Evolutionary conservation across 169 alveolate species (phyloP).

Genomic region (Eimeria acervulina): DNA sequence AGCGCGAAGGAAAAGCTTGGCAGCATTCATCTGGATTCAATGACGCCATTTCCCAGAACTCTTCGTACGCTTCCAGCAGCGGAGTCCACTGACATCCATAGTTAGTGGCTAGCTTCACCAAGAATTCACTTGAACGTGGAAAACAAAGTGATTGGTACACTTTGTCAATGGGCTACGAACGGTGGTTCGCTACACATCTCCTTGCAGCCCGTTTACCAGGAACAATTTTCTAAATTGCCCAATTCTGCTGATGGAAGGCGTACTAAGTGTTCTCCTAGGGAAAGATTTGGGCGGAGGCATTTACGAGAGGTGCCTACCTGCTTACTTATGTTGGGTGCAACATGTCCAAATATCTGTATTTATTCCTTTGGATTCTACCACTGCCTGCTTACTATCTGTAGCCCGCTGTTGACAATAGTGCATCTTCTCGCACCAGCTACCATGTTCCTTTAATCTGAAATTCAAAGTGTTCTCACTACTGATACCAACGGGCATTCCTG

Average conservation of each 20-base stretch:
- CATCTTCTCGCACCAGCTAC: background rate
- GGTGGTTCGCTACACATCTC: background rate
- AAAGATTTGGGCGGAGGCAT: background rate
- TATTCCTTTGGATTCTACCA: background rate
- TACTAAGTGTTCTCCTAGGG: background rate
- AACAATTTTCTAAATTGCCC: background rate
- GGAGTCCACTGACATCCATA: slow-evolving; percentile 13
- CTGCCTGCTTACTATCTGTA: background rate
- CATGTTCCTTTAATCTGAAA: background rate
- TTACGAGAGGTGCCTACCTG: background rate
- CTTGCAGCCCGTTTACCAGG: background rate
- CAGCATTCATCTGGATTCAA: slow-evolving; percentile 1
- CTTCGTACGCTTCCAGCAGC: slow-evolving; percentile 25
- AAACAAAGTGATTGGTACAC: background rate
- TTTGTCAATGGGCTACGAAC: background rate
- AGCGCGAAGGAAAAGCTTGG: slow-evolving; percentile 46
- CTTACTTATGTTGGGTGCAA: background rate
- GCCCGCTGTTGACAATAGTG: background rate
- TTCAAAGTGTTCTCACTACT: background rate
- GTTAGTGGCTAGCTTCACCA: background rate
- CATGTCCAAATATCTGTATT: background rate
- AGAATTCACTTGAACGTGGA: background rate
- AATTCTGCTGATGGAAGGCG: background rate
- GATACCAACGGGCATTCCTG: background rate
- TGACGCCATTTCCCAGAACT: slow-evolving; percentile 58